These are phyloP conservation scores for Polygonum maritimum DNA, from an alignment of 148 eudicot genomes.

Conservation along the genomic window DNA sequence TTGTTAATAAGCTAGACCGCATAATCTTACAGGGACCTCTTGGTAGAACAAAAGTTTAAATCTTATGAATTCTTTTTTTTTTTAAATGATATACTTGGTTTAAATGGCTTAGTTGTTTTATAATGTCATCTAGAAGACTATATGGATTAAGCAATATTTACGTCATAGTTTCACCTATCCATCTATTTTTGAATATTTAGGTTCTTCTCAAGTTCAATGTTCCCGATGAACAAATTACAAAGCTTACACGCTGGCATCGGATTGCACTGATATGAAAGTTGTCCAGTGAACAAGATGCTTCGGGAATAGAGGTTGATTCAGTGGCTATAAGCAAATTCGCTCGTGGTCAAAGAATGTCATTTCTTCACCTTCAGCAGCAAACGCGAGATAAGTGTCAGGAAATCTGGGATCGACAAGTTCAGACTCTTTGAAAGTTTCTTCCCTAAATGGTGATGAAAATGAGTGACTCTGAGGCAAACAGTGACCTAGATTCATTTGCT, in stretches of 20 bases:
- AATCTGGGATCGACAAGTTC: slow-evolving; percentile 93
- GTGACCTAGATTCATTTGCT: slow-evolving; percentile 97
- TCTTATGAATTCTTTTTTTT: too few relatives aligned
- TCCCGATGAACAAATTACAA: slow-evolving; percentile 74
- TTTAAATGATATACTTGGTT: too few relatives aligned
- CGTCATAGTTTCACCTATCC: not conserved
- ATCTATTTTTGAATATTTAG: slow-evolving; percentile 17
- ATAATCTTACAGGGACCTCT: too few relatives aligned
- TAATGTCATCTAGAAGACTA: not conserved
- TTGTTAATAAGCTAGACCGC: too few relatives aligned
- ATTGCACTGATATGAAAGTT: slow-evolving; percentile 93
- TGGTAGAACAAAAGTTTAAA: too few relatives aligned
- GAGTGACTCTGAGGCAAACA: slow-evolving; percentile 90
- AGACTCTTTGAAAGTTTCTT: slow-evolving; percentile 69
- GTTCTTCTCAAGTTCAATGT: slow-evolving; percentile 77
- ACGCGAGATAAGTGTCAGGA: slow-evolving; percentile 95
- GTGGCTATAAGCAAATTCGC: slow-evolving; percentile 87
- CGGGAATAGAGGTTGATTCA: slow-evolving; percentile 82
- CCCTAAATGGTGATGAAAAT: slow-evolving; percentile 75
- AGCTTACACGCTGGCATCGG: slow-evolving; percentile 89
- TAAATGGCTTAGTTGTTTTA: not conserved
- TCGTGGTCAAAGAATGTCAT: slow-evolving; percentile 97
- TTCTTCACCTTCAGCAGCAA: slow-evolving; percentile 96
- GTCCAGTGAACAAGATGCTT: slow-evolving; percentile 94
- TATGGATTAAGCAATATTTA: too few relatives aligned